Conservation (phyloP, 106 monocot genomes). For the Narthecium ossifragum region DNA sequence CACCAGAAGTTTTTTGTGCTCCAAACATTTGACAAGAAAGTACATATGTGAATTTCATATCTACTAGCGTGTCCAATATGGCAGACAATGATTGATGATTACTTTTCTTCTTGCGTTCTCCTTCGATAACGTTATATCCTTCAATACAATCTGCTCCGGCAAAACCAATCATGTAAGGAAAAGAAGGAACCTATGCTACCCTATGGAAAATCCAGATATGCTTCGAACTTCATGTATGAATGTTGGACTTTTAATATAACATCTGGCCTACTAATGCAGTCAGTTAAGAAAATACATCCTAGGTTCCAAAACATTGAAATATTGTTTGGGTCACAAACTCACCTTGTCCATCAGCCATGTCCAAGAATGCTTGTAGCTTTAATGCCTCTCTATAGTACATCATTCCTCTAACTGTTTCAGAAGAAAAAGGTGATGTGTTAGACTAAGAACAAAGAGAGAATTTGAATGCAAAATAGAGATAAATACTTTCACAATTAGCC, state of each 20-base stretch:
- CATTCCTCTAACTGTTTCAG: slow-evolving; percentile 82
- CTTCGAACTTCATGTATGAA: too few species aligned
- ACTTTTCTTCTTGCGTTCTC: slow-evolving; percentile 30
- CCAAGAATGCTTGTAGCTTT: slow-evolving; percentile 57
- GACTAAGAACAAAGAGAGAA: too few species aligned
- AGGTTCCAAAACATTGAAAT: too few species aligned
- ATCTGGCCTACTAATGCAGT: too few species aligned
- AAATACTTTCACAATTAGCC: too few species aligned
- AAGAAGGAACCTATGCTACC: too few species aligned
- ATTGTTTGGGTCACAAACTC: neutral
- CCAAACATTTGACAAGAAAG: slow-evolving; percentile 68
- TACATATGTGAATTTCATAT: slow-evolving; percentile 76
- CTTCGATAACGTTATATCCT: slow-evolving; percentile 31
- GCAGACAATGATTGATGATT: slow-evolving; percentile 26
- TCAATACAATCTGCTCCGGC: slow-evolving; percentile 38
- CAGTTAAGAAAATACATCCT: too few species aligned
- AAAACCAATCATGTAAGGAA: neutral
- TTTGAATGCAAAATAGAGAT: too few species aligned
- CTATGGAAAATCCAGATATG: too few species aligned
- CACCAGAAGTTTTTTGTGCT: slow-evolving; percentile 44
- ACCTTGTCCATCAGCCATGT: slow-evolving; percentile 49
- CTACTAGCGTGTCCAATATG: slow-evolving; percentile 49
- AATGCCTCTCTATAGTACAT: slow-evolving; percentile 71
- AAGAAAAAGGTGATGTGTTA: too few species aligned
- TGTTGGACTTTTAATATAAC: too few species aligned